Conservation (phyloP, 768 basidiomycete genomes). For the Dictyophora rubrovolvata region DNA sequence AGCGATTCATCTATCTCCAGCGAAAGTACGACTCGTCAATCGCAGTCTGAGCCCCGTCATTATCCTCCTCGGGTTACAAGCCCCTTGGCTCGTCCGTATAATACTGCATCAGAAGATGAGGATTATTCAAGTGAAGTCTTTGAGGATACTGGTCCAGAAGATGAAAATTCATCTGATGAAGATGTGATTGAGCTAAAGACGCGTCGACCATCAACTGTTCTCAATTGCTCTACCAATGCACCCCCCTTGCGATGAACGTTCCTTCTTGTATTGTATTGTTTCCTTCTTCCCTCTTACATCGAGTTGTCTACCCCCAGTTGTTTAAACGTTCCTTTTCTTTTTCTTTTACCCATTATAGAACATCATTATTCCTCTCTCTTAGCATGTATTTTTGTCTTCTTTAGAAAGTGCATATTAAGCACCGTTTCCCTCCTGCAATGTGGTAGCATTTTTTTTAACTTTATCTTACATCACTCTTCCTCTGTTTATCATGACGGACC, state of each 20-base stretch:
- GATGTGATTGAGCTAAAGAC: conserved; percentile 2
- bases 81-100: neutral
- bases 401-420: neutral
- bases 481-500: neutral
- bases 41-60: neutral
- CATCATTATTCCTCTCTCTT: neutral
- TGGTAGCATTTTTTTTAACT: neutral
- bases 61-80: neutral
- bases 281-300: neutral
- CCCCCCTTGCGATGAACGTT: conserved; percentile 2
- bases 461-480: neutral
- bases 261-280: neutral
- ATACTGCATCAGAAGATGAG: neutral
- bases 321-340: neutral
- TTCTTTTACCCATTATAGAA: neutral
- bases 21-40: neutral
- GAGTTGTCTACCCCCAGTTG: neutral
- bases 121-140: conserved; percentile 60
- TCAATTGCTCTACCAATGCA: neutral
- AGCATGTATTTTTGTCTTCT: neutral
- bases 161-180: conserved; percentile 23
- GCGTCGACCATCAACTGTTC: conserved; percentile 1
- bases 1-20: conserved; percentile 8
- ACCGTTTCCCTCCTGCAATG: neutral
- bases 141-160: conserved; percentile 81